Evolutionary conservation across 768 basidiomycete genomes (phyloP), one percentile per base, ranked within the genome.

Genomic region (Termitomyces sp.): DNA sequence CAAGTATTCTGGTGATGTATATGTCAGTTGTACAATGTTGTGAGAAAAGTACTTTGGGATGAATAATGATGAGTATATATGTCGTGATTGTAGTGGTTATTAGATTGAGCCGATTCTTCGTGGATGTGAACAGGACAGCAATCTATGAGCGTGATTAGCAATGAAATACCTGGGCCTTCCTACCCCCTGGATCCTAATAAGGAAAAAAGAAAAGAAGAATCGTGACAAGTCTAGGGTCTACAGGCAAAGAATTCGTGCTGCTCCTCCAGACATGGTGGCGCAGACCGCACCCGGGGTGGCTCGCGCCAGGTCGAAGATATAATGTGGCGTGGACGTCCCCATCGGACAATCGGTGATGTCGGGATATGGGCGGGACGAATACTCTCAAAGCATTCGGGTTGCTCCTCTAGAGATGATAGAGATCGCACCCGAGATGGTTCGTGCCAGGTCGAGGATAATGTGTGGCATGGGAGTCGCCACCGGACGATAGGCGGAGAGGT

Each of bases 401-500:
- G 57, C 10, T 57, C 61, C 6, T n/a, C 48, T 16, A 57, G 19
- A 21, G 50, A 59, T 35, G 65, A 61, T 31, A 61, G 56, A 32
- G 71, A 67, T 5, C 57, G 56, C 40, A 62, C 58, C 42, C 57
- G 58, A 17, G 42, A 56, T 27, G 64, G 63, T 4, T 53, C 60
- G 11, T 57, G 51, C 62, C 60, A 62, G 10, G 12, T 27, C 27
- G 60, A 53, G 10, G 60, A 54, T 17, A 58, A 16, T 5, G 45
- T 38, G 59, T 48, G 48, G 49, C 23, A 54, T 31, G 57, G 41
- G 19, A 54, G 48, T 25, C 62, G 65, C 59, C 65, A 61, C 27
- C 60, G 62, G 47, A 60, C 43, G 42, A 69, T 60, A 14, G 69
- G 68, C 7, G 60, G 63, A 8, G 69, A 69, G 16, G 56, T 37